Evolutionary conservation across 2,329 filamentous ascomycete species (phyloP), one percentile per base, ranked within the genome.

Genomic region (Fusarium continuum): DNA sequence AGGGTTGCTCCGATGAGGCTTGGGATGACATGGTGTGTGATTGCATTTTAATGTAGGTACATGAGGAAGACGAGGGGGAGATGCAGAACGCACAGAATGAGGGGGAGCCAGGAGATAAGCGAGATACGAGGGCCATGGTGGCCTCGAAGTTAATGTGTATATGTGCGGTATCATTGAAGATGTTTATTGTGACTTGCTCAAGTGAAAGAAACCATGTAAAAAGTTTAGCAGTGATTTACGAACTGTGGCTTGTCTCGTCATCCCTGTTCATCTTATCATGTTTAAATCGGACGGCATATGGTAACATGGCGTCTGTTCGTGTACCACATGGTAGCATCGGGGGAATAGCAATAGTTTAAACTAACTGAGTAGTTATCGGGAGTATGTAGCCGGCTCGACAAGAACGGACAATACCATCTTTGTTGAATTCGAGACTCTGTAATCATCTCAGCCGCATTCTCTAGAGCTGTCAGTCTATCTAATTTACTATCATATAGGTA

Each of bases 141-240:
- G 55, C 29, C 50, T 64, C 45, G 45, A 65, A 61, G 55, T 64
- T 57, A 56, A 57, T 64, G 50, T 61, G 61, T 34, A 36, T 45
- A 16, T 34, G 43, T 34, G 38, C 49, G 57, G 32, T 40, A 46
- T 59, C 34, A 26, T 40, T 52, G 7, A 53, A 29, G 16, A 32
- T 25, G n/a, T 34, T 19, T 26, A 9, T 29, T 29, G 9, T 25
- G 14, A 36, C 20, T 44, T 43, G 40, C 46, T 45, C 26, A 26
- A 48, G 51, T 57, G 40, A 41, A 52, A 44, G 31, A 40, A 46
- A 39, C 43, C 29, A 47, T 47, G 29, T 28, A 44, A 43, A 26
- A 11, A 14, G 7, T 13, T 25, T 41, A 61, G 34, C 28, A 46
- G 28, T 14, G 28, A 28, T 17, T 38, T 34, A 26, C 19, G 28